Evolutionary conservation across 2,329 filamentous ascomycete genomes (phyloP), one percentile per base, ranked within the genome.

Genomic region (Blastomyces parvus): DNA sequence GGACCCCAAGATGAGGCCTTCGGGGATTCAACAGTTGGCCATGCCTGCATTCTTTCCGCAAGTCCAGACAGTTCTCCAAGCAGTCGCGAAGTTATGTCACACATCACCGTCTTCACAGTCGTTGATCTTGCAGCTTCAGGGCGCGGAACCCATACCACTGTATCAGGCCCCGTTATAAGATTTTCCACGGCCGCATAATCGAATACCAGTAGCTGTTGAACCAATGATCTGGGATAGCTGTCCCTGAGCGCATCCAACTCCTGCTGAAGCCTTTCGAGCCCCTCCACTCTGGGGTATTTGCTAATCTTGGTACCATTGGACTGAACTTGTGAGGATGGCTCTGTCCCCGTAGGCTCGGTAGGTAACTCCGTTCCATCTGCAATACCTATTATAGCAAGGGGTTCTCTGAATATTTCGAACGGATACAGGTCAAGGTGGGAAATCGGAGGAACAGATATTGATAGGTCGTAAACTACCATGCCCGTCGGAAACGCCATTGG

Each of bases 331-430:
- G 44, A 22, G 17, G 53, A 60, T 40, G 38, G 61, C 19, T 67
- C 61, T 27, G 62, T 65, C 8, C 66, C 59, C 40, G 58, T 63
- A 42, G 78, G 75, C 4, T 77, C 74, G 65, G 81, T 80, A 64
- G 81, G 77, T 33, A 90, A 81, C 74, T 95, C 90, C 50, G 79
- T 77, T 58, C 89, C 91, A 76, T 97, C 93, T 19, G 90, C 89
- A 64, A 97, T 81, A 2, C 90, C 93, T 66, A 99, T 84, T 33
- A 97, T 82, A 60, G 89, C 85, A 62, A 97, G 81, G 9, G 91
- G 88, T 74, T 96, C 90, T 69, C 92, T 85, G 74, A 90, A 96
- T 53, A 93, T 81, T 74, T 99, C 94, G 79, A 97, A 97, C 0
- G 94, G 92, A 46, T 88, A 88, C 50, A 96, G 79, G 25, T 90